Base-by-base conservation (phyloP, 768 basidiomycete species). In the Psilocybe subaeruginosa region DNA sequence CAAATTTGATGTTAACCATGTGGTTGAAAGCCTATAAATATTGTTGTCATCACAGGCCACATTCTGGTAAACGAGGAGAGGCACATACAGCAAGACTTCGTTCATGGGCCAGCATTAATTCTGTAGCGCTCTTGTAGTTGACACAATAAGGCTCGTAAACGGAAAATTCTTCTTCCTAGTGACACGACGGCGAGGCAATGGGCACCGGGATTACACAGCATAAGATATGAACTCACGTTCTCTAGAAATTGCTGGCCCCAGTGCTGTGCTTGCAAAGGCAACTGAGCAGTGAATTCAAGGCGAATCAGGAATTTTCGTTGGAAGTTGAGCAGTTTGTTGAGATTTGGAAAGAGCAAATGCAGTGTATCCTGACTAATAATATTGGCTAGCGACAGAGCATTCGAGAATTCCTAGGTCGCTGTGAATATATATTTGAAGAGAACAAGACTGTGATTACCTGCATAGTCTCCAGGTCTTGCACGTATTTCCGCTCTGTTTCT, bases 161-260 rank as follows among this genome's bases (percentile, higher is more conserved):
- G 6, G 51, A 33, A 37, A 53, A 53, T 37, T 37, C 51, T 4
- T 53, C 51, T 53, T 53, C 51, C 51, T 53, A 43, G 4, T 53
- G 31, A 53, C 31, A 35, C n/a, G 27, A 30, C 4, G 29, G 33
- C 29, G 33, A 33, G 16, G 14, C 1, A 35, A 9, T 17, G 33
- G 9, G 41, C 41, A 43, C 14, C 14, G 33, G 33, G 33, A 11
- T 43, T 43, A 43, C 41, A 43, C 33, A 12, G 8, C 8, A 6
- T 5, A 29, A 8, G 16, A 17, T 5, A 16, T 29, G 14, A 11
- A 53, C 51, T 35, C 2, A 53, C 51, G n/a, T 33, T 33, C n/a
- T 53, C 51, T 0, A 53, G 51, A 53, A 53, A 53, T 19, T n/a
- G 33, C 16, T 33, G 51, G 6, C 51, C 51, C 51, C 51, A 53